These are phyloP conservation scores for Carex pumila DNA, from an alignment of 176 grass and related monocot genomes.

Conservation along the genomic window DNA sequence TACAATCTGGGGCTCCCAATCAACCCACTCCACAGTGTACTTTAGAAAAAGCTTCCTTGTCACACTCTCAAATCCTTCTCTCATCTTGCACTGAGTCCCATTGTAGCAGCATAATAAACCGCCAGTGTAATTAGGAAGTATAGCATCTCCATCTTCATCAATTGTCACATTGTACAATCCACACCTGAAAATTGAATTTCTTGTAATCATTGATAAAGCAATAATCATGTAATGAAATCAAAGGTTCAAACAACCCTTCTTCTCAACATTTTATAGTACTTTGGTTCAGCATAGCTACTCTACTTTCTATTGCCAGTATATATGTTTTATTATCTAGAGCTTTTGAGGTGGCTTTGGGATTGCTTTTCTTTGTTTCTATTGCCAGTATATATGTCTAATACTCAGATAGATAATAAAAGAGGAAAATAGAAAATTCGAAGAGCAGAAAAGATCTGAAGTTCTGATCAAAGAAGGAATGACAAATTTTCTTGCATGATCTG, in stretches of 20 bases:
- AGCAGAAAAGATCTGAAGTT: neutral
- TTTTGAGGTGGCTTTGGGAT: neutral
- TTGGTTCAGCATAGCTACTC: neutral
- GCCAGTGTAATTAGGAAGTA: slow-evolving; percentile 35
- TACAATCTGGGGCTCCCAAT: slow-evolving; percentile 39
- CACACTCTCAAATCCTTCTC: slow-evolving; percentile 20
- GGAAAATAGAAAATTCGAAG: neutral
- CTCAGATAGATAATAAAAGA: neutral
- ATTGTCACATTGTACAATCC: slow-evolving; percentile 55
- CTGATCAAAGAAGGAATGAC: neutral
- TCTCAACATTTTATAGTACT: neutral
- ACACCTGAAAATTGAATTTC: slow-evolving; percentile 29
- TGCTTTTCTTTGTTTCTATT: neutral
- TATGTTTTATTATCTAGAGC: neutral
- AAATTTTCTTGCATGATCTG: neutral
- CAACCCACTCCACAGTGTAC: slow-evolving; percentile 63
- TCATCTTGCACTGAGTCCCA: slow-evolving; percentile 39
- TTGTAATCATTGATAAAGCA: neutral
- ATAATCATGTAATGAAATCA: neutral
- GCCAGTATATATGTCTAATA: neutral
- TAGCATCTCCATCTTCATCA: slow-evolving; percentile 38
- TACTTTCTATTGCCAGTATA: neutral
- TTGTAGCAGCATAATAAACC: slow-evolving; percentile 77
- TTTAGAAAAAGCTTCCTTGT: slow-evolving; percentile 49
- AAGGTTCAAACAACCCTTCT: neutral